Evolutionary conservation across 345 rosid genomes (phyloP).

Genomic region (Kernera saxatilis): DNA sequence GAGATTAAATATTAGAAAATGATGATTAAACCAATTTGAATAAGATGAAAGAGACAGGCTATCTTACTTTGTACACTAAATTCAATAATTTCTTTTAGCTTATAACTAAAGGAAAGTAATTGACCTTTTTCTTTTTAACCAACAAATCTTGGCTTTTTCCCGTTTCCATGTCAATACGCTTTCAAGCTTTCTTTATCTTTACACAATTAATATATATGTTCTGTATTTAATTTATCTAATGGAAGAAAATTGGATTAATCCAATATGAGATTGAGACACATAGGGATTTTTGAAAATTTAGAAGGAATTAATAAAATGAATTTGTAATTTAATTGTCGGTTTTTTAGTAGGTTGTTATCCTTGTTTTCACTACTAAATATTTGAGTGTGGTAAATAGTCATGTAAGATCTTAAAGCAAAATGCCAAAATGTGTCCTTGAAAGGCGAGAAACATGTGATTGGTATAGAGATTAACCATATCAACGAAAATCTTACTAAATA

Average conservation of each 20-base stretch:
- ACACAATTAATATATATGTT: neutral
- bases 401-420: slow-evolving; percentile 21
- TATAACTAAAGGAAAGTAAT: slow-evolving; percentile 32
- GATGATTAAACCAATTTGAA: slow-evolving; percentile 10
- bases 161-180: slow-evolving; percentile 26
- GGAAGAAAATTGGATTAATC: neutral
- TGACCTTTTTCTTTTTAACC: slow-evolving; percentile 31
- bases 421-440: slow-evolving; percentile 16
- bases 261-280: neutral
- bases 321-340: neutral
- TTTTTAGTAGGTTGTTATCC: neutral
- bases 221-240: neutral
- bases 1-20: slow-evolving; percentile 2
- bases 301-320: neutral
- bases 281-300: neutral
- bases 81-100: slow-evolving; percentile 31
- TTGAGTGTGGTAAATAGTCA: slow-evolving; percentile 7
- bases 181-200: slow-evolving; percentile 18
- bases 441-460: slow-evolving; percentile 29
- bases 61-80: slow-evolving; percentile 25
- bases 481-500: slow-evolving; percentile 11
- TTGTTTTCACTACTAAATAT: neutral
- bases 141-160: slow-evolving; percentile 32
- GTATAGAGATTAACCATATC: slow-evolving; percentile 23
- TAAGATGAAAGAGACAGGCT: slow-evolving; percentile 22